Percentiles rank a stretch among this genome's conserved stretches.
Evolutionary conservation across 2,329 filamentous ascomycete species (phyloP).

Genomic region (Diaporthe australafricana): DNA sequence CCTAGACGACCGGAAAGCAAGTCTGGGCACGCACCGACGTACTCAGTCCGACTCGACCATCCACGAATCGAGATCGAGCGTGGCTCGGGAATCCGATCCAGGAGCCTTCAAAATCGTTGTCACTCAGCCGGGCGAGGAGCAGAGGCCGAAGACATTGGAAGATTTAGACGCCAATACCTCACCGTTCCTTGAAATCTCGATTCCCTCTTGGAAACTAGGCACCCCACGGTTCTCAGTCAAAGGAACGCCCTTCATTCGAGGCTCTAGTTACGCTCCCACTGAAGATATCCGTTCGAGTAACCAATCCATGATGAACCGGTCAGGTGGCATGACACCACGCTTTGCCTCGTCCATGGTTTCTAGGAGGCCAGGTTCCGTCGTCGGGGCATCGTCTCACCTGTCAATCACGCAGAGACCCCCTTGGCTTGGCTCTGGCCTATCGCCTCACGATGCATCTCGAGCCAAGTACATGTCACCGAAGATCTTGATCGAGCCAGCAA

Average conservation of each 20-base stretch:
- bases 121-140: conserved; percentile 73
- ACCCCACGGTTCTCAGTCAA: conserved; percentile 82
- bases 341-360: conserved; percentile 44
- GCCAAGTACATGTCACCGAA: conserved; percentile 62
- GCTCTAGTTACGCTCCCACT: conserved; percentile 82
- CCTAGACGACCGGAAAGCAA: conserved; percentile 44
- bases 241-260: conserved; percentile 82
- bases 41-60: conserved; percentile 83
- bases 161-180: conserved; percentile 58
- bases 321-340: conserved; percentile 50
- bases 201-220: conserved; percentile 87
- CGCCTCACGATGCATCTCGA: conserved; percentile 52
- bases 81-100: conserved; percentile 65
- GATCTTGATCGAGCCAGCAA: conserved; percentile 73
- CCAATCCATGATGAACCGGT: conserved; percentile 59
- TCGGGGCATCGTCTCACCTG: conserved; percentile 51
- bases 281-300: conserved; percentile 77
- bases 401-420: conserved; percentile 44
- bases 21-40: conserved; percentile 64
- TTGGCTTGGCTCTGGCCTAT: conserved; percentile 51
- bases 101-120: conserved; percentile 86
- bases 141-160: conserved; percentile 72
- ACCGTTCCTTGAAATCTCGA: conserved; percentile 77
- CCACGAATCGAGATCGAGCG: conserved; percentile 65
- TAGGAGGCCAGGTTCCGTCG: conserved; percentile 52